These are phyloP conservation scores for Eragrostis tef DNA, from an alignment of 202 grass and related monocot species.

Conservation along the genomic window DNA sequence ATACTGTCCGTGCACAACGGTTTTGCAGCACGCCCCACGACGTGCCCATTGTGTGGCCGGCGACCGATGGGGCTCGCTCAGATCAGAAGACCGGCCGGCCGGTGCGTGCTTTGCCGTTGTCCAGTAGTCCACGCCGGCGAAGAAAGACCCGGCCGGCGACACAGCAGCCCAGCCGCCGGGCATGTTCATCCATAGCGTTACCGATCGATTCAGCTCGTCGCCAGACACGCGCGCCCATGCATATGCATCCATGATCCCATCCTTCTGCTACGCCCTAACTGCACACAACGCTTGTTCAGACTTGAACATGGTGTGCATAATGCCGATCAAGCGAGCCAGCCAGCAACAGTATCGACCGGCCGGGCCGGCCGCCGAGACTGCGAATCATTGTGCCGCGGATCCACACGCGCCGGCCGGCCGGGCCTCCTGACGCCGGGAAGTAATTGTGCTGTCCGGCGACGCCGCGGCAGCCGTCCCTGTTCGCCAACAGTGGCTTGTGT, in stretches of 20 bases:
- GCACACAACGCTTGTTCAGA: background rate
- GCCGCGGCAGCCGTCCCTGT: slow-evolving; percentile 7
- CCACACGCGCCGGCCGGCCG: background rate
- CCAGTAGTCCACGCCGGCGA: too few species aligned
- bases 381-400: background rate
- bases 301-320: background rate
- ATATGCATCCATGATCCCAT: background rate
- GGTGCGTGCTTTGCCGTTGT: too few species aligned
- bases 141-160: too few species aligned
- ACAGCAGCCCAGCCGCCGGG: background rate
- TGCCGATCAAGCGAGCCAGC: background rate
- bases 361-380: too few species aligned
- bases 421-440: slow-evolving; percentile 1
- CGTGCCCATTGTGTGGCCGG: background rate
- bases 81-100: too few species aligned
- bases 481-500: background rate
- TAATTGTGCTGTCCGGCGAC: slow-evolving; percentile 6
- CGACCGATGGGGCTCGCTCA: background rate
- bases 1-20: background rate
- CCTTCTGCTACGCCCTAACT: background rate
- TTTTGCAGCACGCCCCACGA: background rate
- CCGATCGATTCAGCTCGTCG: too few species aligned
- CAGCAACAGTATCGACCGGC: background rate
- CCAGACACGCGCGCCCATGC: background rate
- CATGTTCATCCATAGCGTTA: background rate